Base-by-base conservation (phyloP, 805 yeast species). In the Candida methanosorbosa region DNA sequence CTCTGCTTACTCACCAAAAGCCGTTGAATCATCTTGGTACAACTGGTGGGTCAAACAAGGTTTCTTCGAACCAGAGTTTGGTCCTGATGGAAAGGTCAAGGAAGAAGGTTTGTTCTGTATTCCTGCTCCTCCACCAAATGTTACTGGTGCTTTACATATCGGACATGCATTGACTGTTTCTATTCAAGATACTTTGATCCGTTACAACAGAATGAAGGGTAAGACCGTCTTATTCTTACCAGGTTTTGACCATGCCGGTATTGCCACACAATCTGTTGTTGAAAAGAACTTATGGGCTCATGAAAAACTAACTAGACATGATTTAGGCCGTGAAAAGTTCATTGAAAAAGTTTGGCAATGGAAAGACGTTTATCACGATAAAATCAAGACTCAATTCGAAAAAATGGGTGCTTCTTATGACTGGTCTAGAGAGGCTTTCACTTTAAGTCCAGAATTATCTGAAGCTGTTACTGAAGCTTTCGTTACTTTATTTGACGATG, bases 71-170 rank as follows among this genome's bases (percentile, higher is more conserved):
- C 98, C 98, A 15, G 83, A 84, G 56, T 78, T 82, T 46, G 69
- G 79, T 30, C 70, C 64, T 38, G 78, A 79, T 52, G 97, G 97
- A 30, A 62, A 78, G 30, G 52, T 75, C 46, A 80, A 80, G 55
- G 83, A 92, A 29, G 88, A 77, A 52, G 97, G 97, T 48, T 55
- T 70, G 15, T 92, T 90, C 63, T 72, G 81, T 42, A 85, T 92
- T 50, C 97, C 97, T 27, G 92, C 95, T n/a, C 98, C 98, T 27
- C 98, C 98, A 42, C 98, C 98, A 56, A 92, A 92, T 59, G 95
- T 92, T 44, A 92, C 98, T 32, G 98, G 98, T 64, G 97, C 97
- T 31, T 72, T 92, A 48, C 98, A 92, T 62, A 92, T 92, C 61
- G 98, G 98, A 49, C 98, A 92, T 61, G 98, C 97, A 20, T 72